Percentiles rank a stretch among this genome's conserved stretches.
phyloP scores from a whole-genome alignment of 352 stramenopile genomes.

The Aphanomyces euteiches region DNA sequence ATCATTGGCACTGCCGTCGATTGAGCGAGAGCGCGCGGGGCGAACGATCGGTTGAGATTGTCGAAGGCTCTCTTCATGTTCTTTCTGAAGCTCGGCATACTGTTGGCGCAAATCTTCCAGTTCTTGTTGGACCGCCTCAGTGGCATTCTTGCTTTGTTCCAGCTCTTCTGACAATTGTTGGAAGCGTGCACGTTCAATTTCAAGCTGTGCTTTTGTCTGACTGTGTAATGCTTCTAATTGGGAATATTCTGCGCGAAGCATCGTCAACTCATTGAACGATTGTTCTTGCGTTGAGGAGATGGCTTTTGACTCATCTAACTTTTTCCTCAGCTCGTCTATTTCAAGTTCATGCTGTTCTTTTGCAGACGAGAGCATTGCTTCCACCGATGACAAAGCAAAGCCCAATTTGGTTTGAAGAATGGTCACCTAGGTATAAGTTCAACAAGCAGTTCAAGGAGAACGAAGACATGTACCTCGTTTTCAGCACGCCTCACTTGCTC shows the following conservation, averaged over 20 bases:
- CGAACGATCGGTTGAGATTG: constrained; percentile 11
- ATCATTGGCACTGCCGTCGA: constrained; percentile 42
- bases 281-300: constrained; percentile 10
- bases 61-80: constrained; percentile 25
- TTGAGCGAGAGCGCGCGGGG: background rate
- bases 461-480: background rate
- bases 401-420: constrained; percentile 8
- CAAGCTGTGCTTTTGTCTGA: constrained; percentile 40
- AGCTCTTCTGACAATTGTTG: constrained; percentile 49
- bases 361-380: constrained; percentile 24
- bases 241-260: constrained; percentile 51
- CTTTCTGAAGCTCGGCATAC: constrained; percentile 17
- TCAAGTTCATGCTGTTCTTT: constrained; percentile 24
- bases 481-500: constrained; percentile 49
- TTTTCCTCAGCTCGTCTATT: background rate
- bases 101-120: constrained; percentile 21
- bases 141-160: constrained; percentile 27
- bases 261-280: constrained; percentile 37
- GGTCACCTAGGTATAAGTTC: background rate
- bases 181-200: constrained; percentile 44
- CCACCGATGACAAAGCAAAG: constrained; percentile 17
- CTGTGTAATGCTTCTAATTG: constrained; percentile 53
- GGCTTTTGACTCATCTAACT: background rate
- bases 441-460: no score
- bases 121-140: constrained; percentile 13